Base-by-base conservation (phyloP, 225 moss, liverwort and hornwort species). In the Ulota crispa region DNA sequence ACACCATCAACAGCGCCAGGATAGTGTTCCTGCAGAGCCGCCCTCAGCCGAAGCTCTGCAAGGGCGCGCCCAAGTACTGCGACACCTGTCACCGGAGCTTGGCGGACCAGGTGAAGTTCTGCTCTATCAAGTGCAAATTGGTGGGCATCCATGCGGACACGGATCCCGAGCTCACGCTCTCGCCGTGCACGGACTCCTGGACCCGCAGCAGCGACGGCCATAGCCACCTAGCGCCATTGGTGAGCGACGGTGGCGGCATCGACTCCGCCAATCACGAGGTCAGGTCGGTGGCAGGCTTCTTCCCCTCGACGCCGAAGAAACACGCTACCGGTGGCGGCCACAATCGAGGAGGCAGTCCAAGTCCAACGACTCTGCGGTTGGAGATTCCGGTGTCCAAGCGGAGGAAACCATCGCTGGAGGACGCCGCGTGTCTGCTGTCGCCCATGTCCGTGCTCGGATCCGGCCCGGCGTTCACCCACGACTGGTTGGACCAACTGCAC, bases 21-120 rank as follows among this genome's bases (percentile, higher is more conserved):
- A 93, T 94, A 31, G 87, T 94, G 20, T 94, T 94, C 65, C 84
- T 94, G 2, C 94, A 91, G 39, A 92, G 90, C n/a, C 87, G 94
- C 12, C 94, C 93, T 5, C 94, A 93, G 73, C 86, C 91, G 10
- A 94, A 93, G 83, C 76, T 90, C 7, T 84, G 86, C 64, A 93
- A 94, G 42, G 90, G 89, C 4, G 87, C 91, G 0, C 80, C 90
- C 3, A 82, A 88, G 21, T 89, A 94, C 68, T 94, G 94, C 85
- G 89, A 92, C 39, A 85, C 87, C 0, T 94, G 94, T 71, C 82
- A 90, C 54, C 85, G 94, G n/a, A 92, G 90, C 81, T 78, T 94
- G 8, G 87, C 87, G 19, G 93, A 93, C 79, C 83, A 86, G 77
- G 93, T 90, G 64, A 85, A 90, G 6, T 94, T 93, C 78, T 94